Evolutionary conservation across 371 early-diverging fungal genomes (phyloP).

Genomic region (Thermomucor indicae-seudaticae): DNA sequence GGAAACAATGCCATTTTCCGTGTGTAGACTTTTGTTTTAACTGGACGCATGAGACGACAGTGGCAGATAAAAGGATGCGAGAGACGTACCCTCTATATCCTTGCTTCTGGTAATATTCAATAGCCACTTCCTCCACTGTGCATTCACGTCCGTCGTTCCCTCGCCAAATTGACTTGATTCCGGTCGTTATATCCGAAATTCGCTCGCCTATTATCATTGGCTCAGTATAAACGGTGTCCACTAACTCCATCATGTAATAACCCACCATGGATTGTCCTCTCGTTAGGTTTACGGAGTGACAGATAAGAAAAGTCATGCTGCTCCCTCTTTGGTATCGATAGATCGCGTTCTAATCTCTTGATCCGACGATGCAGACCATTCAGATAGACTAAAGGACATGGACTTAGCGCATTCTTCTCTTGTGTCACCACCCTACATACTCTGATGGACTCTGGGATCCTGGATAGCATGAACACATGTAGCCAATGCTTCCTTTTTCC

Average conservation of each 20-base stretch:
- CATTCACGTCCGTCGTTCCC: constrained; percentile 50
- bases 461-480: constrained; percentile 53
- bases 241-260: background rate
- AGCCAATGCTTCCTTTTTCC: constrained; percentile 44
- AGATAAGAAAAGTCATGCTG: constrained; percentile 57
- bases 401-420: background rate
- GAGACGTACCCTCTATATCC: constrained; percentile 49
- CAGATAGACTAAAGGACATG: constrained; percentile 22
- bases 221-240: background rate
- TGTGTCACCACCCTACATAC: constrained; percentile 23
- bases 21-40: constrained; percentile 48
- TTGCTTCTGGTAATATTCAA: constrained; percentile 54
- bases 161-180: constrained; percentile 43
- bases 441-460: constrained; percentile 51
- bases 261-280: constrained; percentile 35
- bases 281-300: constrained; percentile 35
- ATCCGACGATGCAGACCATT: constrained; percentile 36
- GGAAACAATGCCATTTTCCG: constrained; percentile 60
- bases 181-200: constrained; percentile 20
- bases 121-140: constrained; percentile 56
- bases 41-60: background rate
- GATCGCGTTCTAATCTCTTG: constrained; percentile 42
- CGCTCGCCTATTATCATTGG: constrained; percentile 22
- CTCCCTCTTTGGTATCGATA: constrained; percentile 49
- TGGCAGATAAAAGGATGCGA: background rate